Conservation (phyloP, 768 basidiomycete species). For the Tephrocybe sp. region DNA sequence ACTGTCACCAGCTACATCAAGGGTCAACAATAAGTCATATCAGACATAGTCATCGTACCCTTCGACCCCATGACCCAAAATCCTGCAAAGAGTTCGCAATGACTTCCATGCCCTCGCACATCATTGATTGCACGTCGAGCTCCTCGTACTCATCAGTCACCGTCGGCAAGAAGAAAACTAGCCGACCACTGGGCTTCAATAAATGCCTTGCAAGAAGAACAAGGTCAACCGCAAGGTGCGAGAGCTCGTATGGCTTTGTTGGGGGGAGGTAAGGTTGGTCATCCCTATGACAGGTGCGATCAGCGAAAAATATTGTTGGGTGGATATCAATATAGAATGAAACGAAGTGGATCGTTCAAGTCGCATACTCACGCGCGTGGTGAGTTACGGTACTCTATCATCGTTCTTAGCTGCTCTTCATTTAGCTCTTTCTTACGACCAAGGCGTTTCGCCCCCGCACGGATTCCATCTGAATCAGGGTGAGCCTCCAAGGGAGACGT, state of each 20-base stretch:
- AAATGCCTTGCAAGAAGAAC: conserved; percentile 80
- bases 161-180: conserved; percentile 95
- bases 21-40: conserved; percentile 1
- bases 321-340: no score
- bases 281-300: conserved; percentile 41
- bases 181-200: conserved; percentile 80
- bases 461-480: conserved; percentile 73
- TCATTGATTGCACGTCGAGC: conserved; percentile 75
- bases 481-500: background rate
- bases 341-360: no score
- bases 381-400: conserved; percentile 34
- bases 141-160: conserved; percentile 90
- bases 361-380: conserved; percentile 51
- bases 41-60: conserved; percentile 51
- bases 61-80: conserved; percentile 93
- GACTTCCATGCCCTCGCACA: conserved; percentile 87
- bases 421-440: conserved; percentile 61
- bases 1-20: conserved; percentile 81
- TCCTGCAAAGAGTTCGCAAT: conserved; percentile 88
- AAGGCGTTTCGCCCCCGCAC: conserved; percentile 83
- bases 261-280: conserved; percentile 84
- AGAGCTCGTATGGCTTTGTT: conserved; percentile 90
- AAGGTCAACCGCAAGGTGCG: conserved; percentile 78
- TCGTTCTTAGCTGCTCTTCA: conserved; percentile 34
- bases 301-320: no score